Evolutionary conservation across 176 grass and related monocot genomes (phyloP), one percentile per base, ranked within the genome.

Genomic region (Oryza rufipogon): DNA sequence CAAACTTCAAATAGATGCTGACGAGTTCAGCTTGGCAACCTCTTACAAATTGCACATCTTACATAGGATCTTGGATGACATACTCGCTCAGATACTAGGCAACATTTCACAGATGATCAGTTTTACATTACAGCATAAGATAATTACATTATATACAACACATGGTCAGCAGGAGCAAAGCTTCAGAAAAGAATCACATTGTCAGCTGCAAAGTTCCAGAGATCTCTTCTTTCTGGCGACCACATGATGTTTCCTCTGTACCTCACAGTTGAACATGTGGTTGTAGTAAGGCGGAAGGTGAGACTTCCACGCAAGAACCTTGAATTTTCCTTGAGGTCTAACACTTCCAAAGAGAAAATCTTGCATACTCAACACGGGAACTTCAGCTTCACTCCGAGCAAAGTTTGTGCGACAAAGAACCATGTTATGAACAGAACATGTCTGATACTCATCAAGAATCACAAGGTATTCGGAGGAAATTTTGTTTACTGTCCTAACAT

Each of bases 221-320:
- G 48, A 51, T 15, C 48, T 51, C 48, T 51, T 51, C 48, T 48
- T 48, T 3, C 3, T 51, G 4, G 48, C 1, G 13, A 51, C 4
- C 11, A 51, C 16, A 15, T 51, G 48, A 15, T 51, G 48, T 51
- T 13, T 3, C 12, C 14, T 51, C 52, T 2, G 52, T 58, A 58
- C 52, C 52, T 58, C 52, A 58, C 52, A 58, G 5, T 2, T 20
- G 17, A 58, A 20, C 1, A 58, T 7, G 52, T 58, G 20, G 17
- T 58, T 20, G 17, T 58, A 58, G 52, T 58, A 6, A 58, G 52
- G 52, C 8, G 52, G 52, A 9, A 83, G 15, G 54, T 45, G 38
- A 26, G 81, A 83, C 46, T 12, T 83, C 56, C 81, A 83, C 7
- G 11, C 58, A 0, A 75, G 60, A 33, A 51, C 81, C 44, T 74